phyloP scores from a whole-genome alignment of 1,284 basidiomycete species.

The Phlebopus sp. region DNA sequence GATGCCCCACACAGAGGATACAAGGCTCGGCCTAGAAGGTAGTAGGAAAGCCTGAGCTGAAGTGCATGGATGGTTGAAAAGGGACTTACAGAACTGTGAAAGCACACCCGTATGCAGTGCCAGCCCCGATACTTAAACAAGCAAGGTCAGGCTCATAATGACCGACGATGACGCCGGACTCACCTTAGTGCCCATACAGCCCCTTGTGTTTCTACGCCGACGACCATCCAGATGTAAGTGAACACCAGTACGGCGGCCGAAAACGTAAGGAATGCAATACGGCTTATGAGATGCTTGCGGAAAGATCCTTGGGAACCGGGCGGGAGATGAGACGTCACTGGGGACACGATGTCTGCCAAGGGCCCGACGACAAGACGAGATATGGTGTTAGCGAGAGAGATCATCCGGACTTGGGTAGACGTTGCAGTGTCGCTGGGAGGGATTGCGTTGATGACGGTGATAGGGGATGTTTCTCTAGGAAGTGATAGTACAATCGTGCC shows the following conservation, averaged over 20 bases:
- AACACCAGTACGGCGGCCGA: conserved; percentile 46
- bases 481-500: conserved; percentile 71
- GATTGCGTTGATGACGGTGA: conserved; percentile 12
- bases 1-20: conserved; percentile 68
- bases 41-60: conserved; percentile 1
- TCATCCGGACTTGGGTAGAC: conserved; percentile 62
- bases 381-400: conserved; percentile 68
- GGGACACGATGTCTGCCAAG: conserved; percentile 67
- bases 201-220: conserved; percentile 45
- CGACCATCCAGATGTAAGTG: conserved; percentile 53
- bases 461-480: conserved; percentile 31
- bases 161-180: conserved; percentile 9
- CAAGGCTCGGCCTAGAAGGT: conserved; percentile 56
- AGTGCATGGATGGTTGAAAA: not conserved
- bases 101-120: conserved; percentile 61
- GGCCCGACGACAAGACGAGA: conserved; percentile 69
- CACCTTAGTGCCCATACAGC: conserved; percentile 65
- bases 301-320: conserved; percentile 38
- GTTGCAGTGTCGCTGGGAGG: conserved; percentile 36
- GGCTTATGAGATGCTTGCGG: conserved; percentile 54
- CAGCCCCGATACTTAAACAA: conserved; percentile 48
- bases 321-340: conserved; percentile 43
- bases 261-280: conserved; percentile 54
- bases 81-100: conserved; percentile 66
- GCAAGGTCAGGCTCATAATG: conserved; percentile 3